Conservation (phyloP, 202 grass and related monocot species). For the Hordeum pubiflorum region DNA sequence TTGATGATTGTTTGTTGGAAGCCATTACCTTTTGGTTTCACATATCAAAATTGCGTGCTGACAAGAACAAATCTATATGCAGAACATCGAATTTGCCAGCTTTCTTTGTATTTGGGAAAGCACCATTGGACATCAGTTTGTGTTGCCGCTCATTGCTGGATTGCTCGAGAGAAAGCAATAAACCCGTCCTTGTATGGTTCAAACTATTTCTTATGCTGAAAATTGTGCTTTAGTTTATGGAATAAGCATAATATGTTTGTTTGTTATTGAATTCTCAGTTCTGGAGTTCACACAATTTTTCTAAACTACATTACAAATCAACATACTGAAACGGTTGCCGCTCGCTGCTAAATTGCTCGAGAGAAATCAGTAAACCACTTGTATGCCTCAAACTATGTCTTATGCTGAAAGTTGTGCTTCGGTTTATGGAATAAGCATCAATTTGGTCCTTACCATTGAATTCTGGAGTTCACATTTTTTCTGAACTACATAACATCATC, state of each 20-base stretch:
- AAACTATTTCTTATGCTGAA: background rate
- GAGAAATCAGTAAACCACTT: conserved; percentile 43
- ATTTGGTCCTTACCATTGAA: background rate
- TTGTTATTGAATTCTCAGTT: background rate
- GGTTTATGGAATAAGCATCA: background rate
- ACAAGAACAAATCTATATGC: conserved; percentile 23
- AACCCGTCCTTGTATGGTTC: conserved; percentile 53
- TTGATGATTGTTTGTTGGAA: background rate
- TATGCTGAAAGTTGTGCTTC: background rate
- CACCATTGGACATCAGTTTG: conserved; percentile 35
- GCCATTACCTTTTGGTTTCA: background rate
- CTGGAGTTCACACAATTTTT: background rate
- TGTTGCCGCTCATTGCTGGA: conserved; percentile 44
- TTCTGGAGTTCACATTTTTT: background rate
- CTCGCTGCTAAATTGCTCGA: conserved; percentile 37
- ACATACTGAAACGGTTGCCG: conserved; percentile 8
- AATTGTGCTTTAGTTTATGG: background rate
- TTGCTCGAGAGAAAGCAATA: conserved; percentile 42
- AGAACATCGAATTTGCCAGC: conserved; percentile 91
- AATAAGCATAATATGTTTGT: background rate
- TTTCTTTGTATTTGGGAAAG: conserved; percentile 79
- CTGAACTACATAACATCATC: background rate
- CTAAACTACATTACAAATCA: background rate
- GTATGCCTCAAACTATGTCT: conserved; percentile 30
- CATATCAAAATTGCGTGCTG: background rate